Conservation (phyloP, 352 stramenopile genomes). For the Phytophthora colocasiae region DNA sequence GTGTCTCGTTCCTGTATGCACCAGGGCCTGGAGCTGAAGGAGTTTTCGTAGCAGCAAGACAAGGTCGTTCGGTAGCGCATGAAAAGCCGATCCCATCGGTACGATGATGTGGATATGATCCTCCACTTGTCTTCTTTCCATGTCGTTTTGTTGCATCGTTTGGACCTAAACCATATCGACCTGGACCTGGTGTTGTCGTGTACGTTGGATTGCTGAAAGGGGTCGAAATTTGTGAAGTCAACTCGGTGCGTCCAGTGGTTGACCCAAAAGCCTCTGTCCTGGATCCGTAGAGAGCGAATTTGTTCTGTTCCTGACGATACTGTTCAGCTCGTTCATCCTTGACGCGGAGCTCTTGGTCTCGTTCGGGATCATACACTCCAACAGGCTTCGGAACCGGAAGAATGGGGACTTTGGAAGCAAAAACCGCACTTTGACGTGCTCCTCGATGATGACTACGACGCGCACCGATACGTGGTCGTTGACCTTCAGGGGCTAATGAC, state of each 20-base stretch:
- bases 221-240: conserved; percentile 63
- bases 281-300: conserved; percentile 20
- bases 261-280: conserved; percentile 80
- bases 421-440: conserved; percentile 64
- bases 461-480: conserved; percentile 32
- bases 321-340: conserved; percentile 56
- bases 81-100: conserved; percentile 73
- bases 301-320: conserved; percentile 38
- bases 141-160: conserved; percentile 16
- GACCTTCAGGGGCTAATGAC: conserved; percentile 14
- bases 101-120: conserved; percentile 30
- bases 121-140: conserved; percentile 22
- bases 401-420: conserved; percentile 81
- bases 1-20: conserved; percentile 70
- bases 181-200: conserved; percentile 64
- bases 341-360: conserved; percentile 62
- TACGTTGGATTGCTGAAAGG: conserved; percentile 68
- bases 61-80: conserved; percentile 68
- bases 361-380: conserved; percentile 60
- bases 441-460: conserved; percentile 31
- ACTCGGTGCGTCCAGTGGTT: conserved; percentile 57
- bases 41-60: conserved; percentile 51
- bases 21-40: conserved; percentile 53
- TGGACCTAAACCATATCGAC: conserved; percentile 45
- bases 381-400: conserved; percentile 52